Base-by-base conservation (phyloP, 2,329 filamentous ascomycete species). In the Cercospora sojina region DNA sequence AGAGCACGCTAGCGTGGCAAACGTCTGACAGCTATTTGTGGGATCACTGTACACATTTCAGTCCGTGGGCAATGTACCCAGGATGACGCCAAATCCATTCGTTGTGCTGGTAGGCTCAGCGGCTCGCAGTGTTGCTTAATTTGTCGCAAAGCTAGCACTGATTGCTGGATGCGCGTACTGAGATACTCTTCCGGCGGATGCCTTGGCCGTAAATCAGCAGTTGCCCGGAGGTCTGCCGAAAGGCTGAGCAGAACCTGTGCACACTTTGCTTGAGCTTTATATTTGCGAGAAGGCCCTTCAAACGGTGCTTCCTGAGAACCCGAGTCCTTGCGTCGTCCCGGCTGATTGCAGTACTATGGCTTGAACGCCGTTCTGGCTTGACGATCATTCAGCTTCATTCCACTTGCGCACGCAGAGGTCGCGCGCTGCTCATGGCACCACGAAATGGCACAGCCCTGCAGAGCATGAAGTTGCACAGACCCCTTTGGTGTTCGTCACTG, bases 391-490 rank as follows among this genome's bases (percentile, higher is more conserved):
- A 23, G n/a, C 31, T 20, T 56, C 53, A 56, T 56, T 56, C 25
- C 6, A 16, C 32, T 56, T 35, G 31, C 7, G n/a, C 27, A 32
- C 53, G 53, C 53, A 20, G 53, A 56, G 27, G 27, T 56, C 53
- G 27, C 16, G 53, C 13, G 27, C 3, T n/a, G 27, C 25, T 56
- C 53, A 32, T 56, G 53, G 53, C 53, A 25, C 53, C 53, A 31
- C 53, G 25, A 32, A 18, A n/a, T 18, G 53, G 27, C 53, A 32
- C 53, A 56, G 58, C 35, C 58, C 58, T 62, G 59, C 43, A 53
- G 27, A 53, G 43, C 59, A 51, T 35, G 59, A 32, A 53, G 41
- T 53, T 20, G 59, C 41, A 62, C 35, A 53, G 43, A 29, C 38
- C 29, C 10, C 31, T 62, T 43, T 27, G 59, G 38, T 20, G 43